phyloP scores from a whole-genome alignment of 148 eudicot species.

The Rhododendron henanense region DNA sequence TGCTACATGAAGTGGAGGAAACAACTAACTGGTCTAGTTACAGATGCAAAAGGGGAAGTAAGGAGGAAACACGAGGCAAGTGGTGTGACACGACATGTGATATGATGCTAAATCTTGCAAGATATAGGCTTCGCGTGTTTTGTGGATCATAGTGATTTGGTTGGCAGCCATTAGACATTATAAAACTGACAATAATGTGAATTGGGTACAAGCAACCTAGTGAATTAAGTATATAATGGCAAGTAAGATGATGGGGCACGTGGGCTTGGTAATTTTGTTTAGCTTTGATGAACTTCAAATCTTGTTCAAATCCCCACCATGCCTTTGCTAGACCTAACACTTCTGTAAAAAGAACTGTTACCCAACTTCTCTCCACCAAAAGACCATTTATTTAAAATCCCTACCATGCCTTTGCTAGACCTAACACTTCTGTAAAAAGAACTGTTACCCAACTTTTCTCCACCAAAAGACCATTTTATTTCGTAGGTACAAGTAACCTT shows the following conservation, averaged over 20 bases:
- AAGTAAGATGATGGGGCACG: neutral
- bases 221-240: neutral
- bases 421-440: no score
- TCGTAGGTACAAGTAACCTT: neutral
- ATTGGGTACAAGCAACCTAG: neutral
- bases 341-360: no score
- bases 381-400: no score
- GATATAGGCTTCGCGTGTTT: neutral
- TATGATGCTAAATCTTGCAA: neutral
- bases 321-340: no score
- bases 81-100: neutral
- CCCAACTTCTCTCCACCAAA: no score
- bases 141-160: neutral
- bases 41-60: neutral
- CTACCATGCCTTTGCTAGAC: no score
- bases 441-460: no score
- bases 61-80: neutral
- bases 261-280: neutral
- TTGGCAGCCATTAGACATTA: neutral
- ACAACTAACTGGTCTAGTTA: neutral
- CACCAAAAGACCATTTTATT: neutral
- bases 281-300: neutral
- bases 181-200: neutral
- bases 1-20: neutral
- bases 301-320: neutral